Evolutionary conservation across 495 filamentous ascomycete genomes (phyloP).

Genomic region (Penicillium tannophilum): DNA sequence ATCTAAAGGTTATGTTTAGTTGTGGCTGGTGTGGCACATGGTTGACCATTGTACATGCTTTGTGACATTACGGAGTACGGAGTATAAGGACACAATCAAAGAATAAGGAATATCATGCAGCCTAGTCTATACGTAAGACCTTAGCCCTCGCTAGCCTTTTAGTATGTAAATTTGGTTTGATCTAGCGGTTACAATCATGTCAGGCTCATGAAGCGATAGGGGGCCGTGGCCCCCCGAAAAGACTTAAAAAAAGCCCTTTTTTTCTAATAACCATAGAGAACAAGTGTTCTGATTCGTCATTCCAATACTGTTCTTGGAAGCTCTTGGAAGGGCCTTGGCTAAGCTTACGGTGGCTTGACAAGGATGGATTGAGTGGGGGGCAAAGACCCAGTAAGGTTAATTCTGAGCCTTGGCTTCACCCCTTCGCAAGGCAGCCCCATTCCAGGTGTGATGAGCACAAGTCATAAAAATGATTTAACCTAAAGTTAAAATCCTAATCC

Average conservation of each 20-base stretch:
- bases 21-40: conserved; percentile 8
- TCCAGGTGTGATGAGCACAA: conserved; percentile 17
- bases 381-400: conserved; percentile 24
- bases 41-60: background rate
- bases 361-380: conserved; percentile 15
- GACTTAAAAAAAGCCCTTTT: background rate
- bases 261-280: background rate
- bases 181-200: too few species aligned
- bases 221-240: background rate
- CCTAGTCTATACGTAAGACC: background rate
- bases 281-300: background rate
- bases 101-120: background rate
- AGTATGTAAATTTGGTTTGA: too few species aligned
- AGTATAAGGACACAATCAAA: background rate
- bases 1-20: background rate
- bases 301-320: conserved; percentile 17
- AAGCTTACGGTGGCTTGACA: conserved; percentile 30
- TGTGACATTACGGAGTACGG: background rate
- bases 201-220: background rate
- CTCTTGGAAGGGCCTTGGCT: conserved; percentile 25
- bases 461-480: background rate
- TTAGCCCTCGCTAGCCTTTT: too few species aligned
- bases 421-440: conserved; percentile 30
- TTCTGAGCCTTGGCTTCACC: conserved; percentile 20
- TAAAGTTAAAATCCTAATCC: conserved; percentile 6